Conservation (phyloP, 768 basidiomycete species). For the Coprinopsis sp. region DNA sequence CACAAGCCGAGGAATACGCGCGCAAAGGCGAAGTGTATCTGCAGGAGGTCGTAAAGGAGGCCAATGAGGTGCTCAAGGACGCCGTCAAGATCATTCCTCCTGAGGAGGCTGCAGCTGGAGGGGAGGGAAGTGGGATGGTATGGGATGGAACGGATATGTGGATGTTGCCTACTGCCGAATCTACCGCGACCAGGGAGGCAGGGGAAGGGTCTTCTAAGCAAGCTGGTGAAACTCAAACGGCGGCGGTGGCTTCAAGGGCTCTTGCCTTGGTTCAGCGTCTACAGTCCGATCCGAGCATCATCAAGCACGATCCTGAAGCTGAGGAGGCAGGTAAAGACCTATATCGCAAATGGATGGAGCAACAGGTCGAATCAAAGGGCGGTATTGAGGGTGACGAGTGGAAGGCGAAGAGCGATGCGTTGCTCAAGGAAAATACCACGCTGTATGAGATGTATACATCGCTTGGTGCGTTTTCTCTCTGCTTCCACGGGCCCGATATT, state of each 20-base stretch:
- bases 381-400: conserved; percentile 58
- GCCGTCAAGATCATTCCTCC: conserved; percentile 93
- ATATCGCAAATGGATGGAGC: conserved; percentile 54
- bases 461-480: conserved; percentile 46
- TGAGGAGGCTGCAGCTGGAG: conserved; percentile 36
- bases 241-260: conserved; percentile 69
- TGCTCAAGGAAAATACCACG: conserved; percentile 40
- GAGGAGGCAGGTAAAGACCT: conserved; percentile 51
- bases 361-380: conserved; percentile 47
- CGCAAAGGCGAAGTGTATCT: conserved; percentile 66
- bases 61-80: conserved; percentile 77
- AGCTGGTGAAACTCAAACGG: conserved; percentile 17
- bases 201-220: conserved; percentile 10
- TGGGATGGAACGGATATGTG: conserved; percentile 92
- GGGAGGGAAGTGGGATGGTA: conserved; percentile 35
- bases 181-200: background rate
- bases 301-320: conserved; percentile 69
- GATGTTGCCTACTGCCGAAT: conserved; percentile 52
- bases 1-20: conserved; percentile 81
- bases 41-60: conserved; percentile 71
- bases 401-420: conserved; percentile 44
- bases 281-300: conserved; percentile 67
- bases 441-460: conserved; percentile 22
- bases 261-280: conserved; percentile 72
- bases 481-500: conserved; percentile 3